Base-by-base conservation (phyloP, 345 rosid species). In the Noccaea caerulescens region DNA sequence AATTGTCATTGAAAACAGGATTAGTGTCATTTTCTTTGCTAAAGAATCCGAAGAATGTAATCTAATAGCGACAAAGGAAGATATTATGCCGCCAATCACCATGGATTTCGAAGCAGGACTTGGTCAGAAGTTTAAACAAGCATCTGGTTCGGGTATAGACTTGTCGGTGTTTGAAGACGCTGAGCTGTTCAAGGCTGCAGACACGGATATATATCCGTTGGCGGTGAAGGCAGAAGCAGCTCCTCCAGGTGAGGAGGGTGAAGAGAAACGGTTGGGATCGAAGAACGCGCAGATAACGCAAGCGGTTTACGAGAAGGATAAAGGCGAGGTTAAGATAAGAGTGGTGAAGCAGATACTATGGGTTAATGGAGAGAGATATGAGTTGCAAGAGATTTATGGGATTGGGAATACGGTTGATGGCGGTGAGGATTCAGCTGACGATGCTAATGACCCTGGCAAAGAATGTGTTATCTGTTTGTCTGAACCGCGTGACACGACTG, bases 381-480 rank as follows among this genome's bases (percentile, higher is more conserved):
- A 89, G 82, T 72, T 94, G 79, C 97, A 94, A 63, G 97, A 91
- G 81, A 94, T 94, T 38, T 94, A 91, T 62, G 99, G 99, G 39
- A 89, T 94, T 23, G 99, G 93, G 64, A 87, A 89, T 66, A 82
- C 94, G 1, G 87, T 88, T 9, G 92, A 87, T 12, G 86, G 83
- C 2, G 90, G 85, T 49, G 79, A 64, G 0, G 71, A 70, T 33
- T 66, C 67, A 12, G 44, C 72, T 52, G 82, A 81, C 2, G 93
- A 87, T 69, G 91, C 81, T 46, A 89, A 83, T 75, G 97, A 94
- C 51, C 77, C 84, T 0, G 97, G 95, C 41, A 93, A 91, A 78
- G 99, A 94, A 79, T 94, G 99, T 3, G 97, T 94, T 16, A 91
- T 91, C 50, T 94, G 99, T 84, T 77, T 94, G 66, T 87, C 97